Conservation (phyloP, 1,139 yeast species). For the Arxiozyma heterogenica region DNA sequence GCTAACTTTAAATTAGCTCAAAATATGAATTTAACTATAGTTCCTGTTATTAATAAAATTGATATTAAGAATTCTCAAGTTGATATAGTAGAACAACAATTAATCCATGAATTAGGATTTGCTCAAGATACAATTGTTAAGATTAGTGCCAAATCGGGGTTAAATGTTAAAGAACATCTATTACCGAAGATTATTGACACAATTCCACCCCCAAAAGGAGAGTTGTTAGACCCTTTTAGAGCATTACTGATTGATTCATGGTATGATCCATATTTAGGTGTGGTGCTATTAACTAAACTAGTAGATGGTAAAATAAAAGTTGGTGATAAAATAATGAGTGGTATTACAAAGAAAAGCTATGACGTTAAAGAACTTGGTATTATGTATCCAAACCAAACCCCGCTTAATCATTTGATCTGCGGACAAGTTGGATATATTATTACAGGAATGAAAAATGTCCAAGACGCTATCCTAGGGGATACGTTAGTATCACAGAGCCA, state of each 20-base stretch:
- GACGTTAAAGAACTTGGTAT: constrained; percentile 91
- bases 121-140: constrained; percentile 66
- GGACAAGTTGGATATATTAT: constrained; percentile 94
- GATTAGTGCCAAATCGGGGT: constrained; percentile 88
- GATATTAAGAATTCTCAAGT: constrained; percentile 81
- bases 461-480: constrained; percentile 87
- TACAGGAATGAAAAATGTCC: constrained; percentile 85
- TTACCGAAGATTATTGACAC: constrained; percentile 72
- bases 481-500: constrained; percentile 68
- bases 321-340: constrained; percentile 70
- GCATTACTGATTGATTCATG: constrained; percentile 89
- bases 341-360: constrained; percentile 65
- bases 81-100: constrained; percentile 70
- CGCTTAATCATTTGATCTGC: constrained; percentile 56
- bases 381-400: constrained; percentile 80
- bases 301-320: constrained; percentile 72
- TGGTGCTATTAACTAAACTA: constrained; percentile 74
- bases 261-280: constrained; percentile 92
- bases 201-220: constrained; percentile 67
- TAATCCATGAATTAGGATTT: constrained; percentile 74
- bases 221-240: constrained; percentile 47
- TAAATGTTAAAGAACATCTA: constrained; percentile 55
- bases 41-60: constrained; percentile 87
- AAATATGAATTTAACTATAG: constrained; percentile 67
- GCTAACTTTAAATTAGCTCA: constrained; percentile 90